Evolutionary conservation across 2,329 filamentous ascomycete species (phyloP), one percentile per base, ranked within the genome.

Genomic region (Penicillium hordei): DNA sequence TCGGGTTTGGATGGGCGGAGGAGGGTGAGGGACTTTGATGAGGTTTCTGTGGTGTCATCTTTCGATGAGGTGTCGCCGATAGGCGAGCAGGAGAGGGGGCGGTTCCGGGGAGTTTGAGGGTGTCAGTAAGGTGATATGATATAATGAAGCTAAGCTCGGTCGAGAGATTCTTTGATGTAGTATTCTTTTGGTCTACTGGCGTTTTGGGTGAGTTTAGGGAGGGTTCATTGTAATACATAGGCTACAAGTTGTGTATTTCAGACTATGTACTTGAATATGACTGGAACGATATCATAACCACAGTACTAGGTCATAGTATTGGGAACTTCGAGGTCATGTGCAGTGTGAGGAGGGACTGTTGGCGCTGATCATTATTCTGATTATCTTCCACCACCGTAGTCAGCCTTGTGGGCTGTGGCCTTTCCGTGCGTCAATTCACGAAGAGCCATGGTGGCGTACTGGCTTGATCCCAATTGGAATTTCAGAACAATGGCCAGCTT

Each of bases 371-470:
- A 7, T 4, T 44, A 2, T 53, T 13, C 29, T 29, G 31, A 48
- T 60, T 64, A 68, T 49, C 67, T 54, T 12, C 81, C 79, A 39
- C 80, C 79, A 60, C 80, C 78, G 68, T 83, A 89, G 50, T 88
- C 86, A 6, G 87, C 83, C 72, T 86, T 85, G 66, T 82, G 89
- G 8, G 81, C 80, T 67, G 79, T 79, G 5, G 86, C 79, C 13
- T 85, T 87, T 2, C 86, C 85, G 42, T 86, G 89, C 81, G 91
- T 92, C 60, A 95, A 75, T 75, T 95, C 91, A 52, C 91, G 79
- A 63, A 95, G 72, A 13, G 89, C 89, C 81, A 95, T 90, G 0
- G 91, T 95, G 0, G 91, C 91, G 76, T 95, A 95, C 69, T 91
- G 89, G 69, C 89, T 92, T 48, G 87, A 86, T 1, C 86, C 89